Conservation (phyloP, 352 stramenopile species). For the Peronospora destructor region DNA sequence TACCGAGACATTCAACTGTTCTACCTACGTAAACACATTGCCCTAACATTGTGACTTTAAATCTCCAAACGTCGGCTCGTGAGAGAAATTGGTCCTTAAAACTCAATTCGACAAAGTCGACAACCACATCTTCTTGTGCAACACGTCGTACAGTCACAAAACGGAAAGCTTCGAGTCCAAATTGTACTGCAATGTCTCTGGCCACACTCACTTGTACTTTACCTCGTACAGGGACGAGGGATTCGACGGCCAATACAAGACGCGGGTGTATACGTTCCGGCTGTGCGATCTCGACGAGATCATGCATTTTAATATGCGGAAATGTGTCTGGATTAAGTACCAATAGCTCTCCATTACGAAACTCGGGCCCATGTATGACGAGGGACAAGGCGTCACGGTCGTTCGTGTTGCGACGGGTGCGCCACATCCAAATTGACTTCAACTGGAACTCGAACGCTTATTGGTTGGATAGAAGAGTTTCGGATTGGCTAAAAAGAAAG, state of each 20-base stretch:
- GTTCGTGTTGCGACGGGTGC: conserved; percentile 30
- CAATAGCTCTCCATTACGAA: conserved; percentile 53
- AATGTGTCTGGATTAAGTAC: conserved; percentile 76
- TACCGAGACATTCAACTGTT: conserved; percentile 53
- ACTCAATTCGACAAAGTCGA: conserved; percentile 84
- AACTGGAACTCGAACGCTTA: background rate
- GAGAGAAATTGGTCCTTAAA: conserved; percentile 91
- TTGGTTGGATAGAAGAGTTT: background rate
- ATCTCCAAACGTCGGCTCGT: conserved; percentile 84
- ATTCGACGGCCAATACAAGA: conserved; percentile 59
- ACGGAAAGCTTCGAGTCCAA: conserved; percentile 60
- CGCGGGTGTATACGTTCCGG: conserved; percentile 47
- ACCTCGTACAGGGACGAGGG: conserved; percentile 51
- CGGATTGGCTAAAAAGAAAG: background rate
- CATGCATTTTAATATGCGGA: conserved; percentile 43
- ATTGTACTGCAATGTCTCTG: conserved; percentile 67
- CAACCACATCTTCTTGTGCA: conserved; percentile 43
- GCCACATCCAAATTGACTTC: conserved; percentile 19
- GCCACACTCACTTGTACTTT: conserved; percentile 76
- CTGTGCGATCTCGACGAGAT: conserved; percentile 61
- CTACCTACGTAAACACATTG: conserved; percentile 76
- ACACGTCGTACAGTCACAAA: conserved; percentile 51
- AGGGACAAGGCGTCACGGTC: conserved; percentile 47
- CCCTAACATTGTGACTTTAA: conserved; percentile 74
- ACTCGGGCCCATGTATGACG: conserved; percentile 69